These are phyloP conservation scores for Candida schatavii DNA, from an alignment of 805 yeast species.

Conservation along the genomic window DNA sequence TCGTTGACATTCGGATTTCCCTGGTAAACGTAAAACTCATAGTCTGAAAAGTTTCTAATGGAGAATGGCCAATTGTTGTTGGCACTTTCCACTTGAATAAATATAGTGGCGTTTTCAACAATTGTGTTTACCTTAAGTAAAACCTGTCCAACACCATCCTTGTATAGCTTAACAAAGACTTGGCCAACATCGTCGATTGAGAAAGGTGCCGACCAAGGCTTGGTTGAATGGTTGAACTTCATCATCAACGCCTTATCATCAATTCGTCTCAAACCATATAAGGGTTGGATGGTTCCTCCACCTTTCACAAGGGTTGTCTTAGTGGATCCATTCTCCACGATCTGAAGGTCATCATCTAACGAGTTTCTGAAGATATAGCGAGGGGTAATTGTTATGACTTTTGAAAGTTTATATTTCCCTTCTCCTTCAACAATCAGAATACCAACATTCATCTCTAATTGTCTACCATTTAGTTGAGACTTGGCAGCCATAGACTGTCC, in stretches of 20 bases:
- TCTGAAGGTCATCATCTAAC: constrained; percentile 51
- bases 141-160: constrained; percentile 62
- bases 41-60: constrained; percentile 81
- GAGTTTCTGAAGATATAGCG: constrained; percentile 72
- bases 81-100: constrained; percentile 71
- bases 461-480: constrained; percentile 47
- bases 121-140: constrained; percentile 70
- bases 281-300: constrained; percentile 46
- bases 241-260: constrained; percentile 59
- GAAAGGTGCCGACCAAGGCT: constrained; percentile 88
- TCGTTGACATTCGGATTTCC: constrained; percentile 70
- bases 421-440: constrained; percentile 75
- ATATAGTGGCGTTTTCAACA: constrained; percentile 79
- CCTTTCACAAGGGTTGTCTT: constrained; percentile 45
- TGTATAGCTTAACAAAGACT: constrained; percentile 65
- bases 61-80: constrained; percentile 88
- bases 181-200: constrained; percentile 82
- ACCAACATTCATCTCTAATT: constrained; percentile 70
- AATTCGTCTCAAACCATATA: constrained; percentile 60
- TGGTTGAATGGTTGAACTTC: constrained; percentile 53
- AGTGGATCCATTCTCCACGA: constrained; percentile 69
- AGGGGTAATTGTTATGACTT: constrained; percentile 78
- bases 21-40: constrained; percentile 85
- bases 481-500: constrained; percentile 69
- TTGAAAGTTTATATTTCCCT: constrained; percentile 75